Conservation (phyloP, 176 grass and related monocot species). For the barley (Hordeum vulgare) region DNA sequence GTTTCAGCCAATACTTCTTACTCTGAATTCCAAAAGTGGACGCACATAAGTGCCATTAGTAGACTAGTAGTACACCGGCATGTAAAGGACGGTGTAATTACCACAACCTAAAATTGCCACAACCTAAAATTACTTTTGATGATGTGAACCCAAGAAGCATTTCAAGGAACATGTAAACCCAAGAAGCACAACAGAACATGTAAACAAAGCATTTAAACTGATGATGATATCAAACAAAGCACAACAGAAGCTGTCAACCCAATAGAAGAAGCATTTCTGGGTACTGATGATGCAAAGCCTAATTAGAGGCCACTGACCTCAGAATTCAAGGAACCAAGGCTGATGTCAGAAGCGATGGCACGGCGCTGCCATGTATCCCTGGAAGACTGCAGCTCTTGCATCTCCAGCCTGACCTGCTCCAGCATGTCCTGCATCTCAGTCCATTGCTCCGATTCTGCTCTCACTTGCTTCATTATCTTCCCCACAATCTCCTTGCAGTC, state of each 20-base stretch:
- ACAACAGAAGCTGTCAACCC: not conserved
- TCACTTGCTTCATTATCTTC: constrained; percentile 92
- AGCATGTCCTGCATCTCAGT: constrained; percentile 92
- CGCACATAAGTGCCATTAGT: not conserved
- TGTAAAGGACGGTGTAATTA: not conserved
- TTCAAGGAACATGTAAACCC: too few species aligned
- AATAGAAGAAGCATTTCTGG: not conserved
- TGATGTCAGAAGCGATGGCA: constrained; percentile 67
- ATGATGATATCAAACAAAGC: not conserved
- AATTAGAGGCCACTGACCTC: constrained; percentile 46
- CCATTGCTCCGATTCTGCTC: constrained; percentile 81
- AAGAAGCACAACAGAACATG: not conserved
- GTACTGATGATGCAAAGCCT: not conserved
- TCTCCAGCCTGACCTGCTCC: constrained; percentile 83
- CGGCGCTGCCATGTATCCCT: constrained; percentile 70
- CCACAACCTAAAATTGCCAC: not conserved
- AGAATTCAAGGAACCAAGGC: constrained; percentile 55
- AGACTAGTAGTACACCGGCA: too few species aligned
- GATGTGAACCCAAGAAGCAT: too few species aligned
- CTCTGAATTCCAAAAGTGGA: not conserved
- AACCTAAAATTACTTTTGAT: not conserved
- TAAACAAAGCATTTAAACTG: too few species aligned
- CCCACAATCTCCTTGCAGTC: constrained; percentile 71
- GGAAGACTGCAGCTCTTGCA: constrained; percentile 76
- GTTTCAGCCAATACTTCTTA: not conserved